Percentiles rank a stretch among this genome's conserved stretches.
Evolutionary conservation across 371 early-diverging fungal species (phyloP).

Genomic region (Rhizopus stolonifer): DNA sequence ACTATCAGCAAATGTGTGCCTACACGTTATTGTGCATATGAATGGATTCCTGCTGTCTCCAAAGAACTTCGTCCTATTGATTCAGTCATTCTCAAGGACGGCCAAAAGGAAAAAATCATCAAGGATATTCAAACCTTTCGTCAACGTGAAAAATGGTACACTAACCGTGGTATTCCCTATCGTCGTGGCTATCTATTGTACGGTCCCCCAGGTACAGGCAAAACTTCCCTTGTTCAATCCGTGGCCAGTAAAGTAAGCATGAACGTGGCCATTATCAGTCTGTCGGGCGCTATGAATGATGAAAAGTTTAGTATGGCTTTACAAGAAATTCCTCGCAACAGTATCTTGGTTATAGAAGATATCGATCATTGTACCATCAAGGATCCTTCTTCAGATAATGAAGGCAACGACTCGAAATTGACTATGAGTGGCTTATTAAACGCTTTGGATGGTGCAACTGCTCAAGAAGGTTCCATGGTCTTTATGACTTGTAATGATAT

Average conservation of each 20-base stretch:
- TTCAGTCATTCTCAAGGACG: slow-evolving; percentile 37
- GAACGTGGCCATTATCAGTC: slow-evolving; percentile 43
- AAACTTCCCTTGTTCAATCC: slow-evolving; percentile 64
- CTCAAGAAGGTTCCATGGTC: slow-evolving; percentile 84
- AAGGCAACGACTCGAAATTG: slow-evolving; percentile 58
- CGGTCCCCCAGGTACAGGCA: slow-evolving; percentile 75
- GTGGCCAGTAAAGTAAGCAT: slow-evolving; percentile 52
- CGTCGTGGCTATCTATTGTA: slow-evolving; percentile 81
- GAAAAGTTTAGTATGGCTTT: slow-evolving; percentile 31
- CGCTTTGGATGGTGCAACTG: slow-evolving; percentile 92
- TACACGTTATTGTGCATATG: slow-evolving; percentile 23
- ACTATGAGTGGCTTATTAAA: slow-evolving; percentile 92
- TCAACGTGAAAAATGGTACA: slow-evolving; percentile 69
- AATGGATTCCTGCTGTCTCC: slow-evolving; percentile 21
- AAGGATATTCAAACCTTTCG: slow-evolving; percentile 39
- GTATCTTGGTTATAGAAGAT: slow-evolving; percentile 49
- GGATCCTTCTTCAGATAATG: slow-evolving; percentile 17
- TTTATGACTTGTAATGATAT: slow-evolving; percentile 97
- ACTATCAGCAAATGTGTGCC: slow-evolving; percentile 31
- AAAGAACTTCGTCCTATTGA: slow-evolving; percentile 36
- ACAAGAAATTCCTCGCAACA: slow-evolving; percentile 30
- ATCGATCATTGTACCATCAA: slow-evolving; percentile 45
- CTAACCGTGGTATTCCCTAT: slow-evolving; percentile 89
- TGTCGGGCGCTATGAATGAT: slow-evolving; percentile 34
- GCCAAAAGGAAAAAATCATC: slow-evolving; percentile 37